Evolutionary conservation across 2,329 filamentous ascomycete genomes (phyloP).

Genomic region (Lojkania enalia): DNA sequence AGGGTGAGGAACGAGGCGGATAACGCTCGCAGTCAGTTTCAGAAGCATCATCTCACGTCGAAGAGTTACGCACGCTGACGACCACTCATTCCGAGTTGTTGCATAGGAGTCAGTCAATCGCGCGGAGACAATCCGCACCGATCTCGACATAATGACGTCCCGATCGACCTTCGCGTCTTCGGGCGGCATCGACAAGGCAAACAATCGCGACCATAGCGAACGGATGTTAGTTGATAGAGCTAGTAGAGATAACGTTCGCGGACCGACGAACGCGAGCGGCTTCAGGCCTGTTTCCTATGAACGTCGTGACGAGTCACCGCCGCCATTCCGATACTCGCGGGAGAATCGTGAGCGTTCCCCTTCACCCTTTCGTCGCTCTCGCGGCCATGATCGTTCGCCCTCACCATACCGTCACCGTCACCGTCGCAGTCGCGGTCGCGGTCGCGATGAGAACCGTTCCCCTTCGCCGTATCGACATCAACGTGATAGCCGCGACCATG

Average conservation of each 20-base stretch:
- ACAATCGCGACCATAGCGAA: constrained; percentile 30
- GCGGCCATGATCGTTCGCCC: constrained; percentile 27
- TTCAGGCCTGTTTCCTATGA: neutral
- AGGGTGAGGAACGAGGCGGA: neutral
- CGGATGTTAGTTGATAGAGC: constrained; percentile 25
- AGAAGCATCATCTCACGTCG: constrained; percentile 32
- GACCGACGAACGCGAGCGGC: too few relatives aligned
- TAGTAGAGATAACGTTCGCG: neutral
- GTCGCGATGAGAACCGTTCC: constrained; percentile 5
- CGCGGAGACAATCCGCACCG: too few relatives aligned
- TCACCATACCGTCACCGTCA: constrained; percentile 24
- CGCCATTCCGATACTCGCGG: neutral
- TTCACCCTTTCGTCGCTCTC: neutral
- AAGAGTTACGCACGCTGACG: constrained; percentile 37
- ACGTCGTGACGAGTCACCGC: neutral
- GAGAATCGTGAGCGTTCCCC: neutral
- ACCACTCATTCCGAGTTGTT: constrained; percentile 12
- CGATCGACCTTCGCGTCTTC: constrained; percentile 34
- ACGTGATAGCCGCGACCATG: constrained; percentile 25
- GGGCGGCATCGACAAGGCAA: constrained; percentile 43
- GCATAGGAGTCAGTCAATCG: constrained; percentile 3
- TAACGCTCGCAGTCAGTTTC: constrained; percentile 37
- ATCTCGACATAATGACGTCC: constrained; percentile 27
- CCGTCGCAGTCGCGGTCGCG: constrained; percentile 4
- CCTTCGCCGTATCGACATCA: constrained; percentile 29